A percentile compares a stretch with the other conserved stretches of the same genome.
These are phyloP conservation scores for Candida odintsovae DNA, from an alignment of 805 yeast genomes.

Conservation along the genomic window DNA sequence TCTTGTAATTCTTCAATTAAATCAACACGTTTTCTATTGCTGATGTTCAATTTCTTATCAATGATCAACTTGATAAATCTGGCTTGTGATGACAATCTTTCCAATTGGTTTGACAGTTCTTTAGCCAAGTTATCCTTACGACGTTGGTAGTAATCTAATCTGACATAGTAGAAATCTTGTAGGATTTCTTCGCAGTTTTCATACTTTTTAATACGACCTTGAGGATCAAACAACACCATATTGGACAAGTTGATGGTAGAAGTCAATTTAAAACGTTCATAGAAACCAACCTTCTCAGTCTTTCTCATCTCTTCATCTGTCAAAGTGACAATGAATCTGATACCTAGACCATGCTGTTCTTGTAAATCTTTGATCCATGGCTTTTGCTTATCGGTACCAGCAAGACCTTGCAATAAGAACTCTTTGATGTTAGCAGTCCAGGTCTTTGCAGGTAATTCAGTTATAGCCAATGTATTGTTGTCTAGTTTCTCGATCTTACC, in stretches of 20 bases:
- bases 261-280: constrained; percentile 77
- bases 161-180: constrained; percentile 75
- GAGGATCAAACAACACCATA: constrained; percentile 94
- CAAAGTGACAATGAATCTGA: constrained; percentile 73
- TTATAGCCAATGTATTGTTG: constrained; percentile 74
- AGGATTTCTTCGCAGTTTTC: constrained; percentile 71
- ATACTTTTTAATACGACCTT: constrained; percentile 81
- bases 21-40: constrained; percentile 64
- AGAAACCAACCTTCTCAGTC: constrained; percentile 65
- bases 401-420: constrained; percentile 63
- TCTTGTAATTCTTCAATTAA: constrained; percentile 59
- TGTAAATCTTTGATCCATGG: constrained; percentile 94
- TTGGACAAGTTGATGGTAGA: constrained; percentile 67
- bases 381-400: constrained; percentile 65
- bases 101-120: constrained; percentile 67
- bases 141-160: constrained; percentile 85
- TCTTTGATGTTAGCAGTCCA: constrained; percentile 94
- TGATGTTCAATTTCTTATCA: constrained; percentile 61
- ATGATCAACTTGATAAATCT: constrained; percentile 88
- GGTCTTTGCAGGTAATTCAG: constrained; percentile 86
- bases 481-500: constrained; percentile 83
- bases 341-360: constrained; percentile 84
- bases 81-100: constrained; percentile 75
- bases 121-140: constrained; percentile 77
- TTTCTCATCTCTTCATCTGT: constrained; percentile 79